Conservation (phyloP, 495 filamentous ascomycete genomes). For the Tuber indicum region DNA sequence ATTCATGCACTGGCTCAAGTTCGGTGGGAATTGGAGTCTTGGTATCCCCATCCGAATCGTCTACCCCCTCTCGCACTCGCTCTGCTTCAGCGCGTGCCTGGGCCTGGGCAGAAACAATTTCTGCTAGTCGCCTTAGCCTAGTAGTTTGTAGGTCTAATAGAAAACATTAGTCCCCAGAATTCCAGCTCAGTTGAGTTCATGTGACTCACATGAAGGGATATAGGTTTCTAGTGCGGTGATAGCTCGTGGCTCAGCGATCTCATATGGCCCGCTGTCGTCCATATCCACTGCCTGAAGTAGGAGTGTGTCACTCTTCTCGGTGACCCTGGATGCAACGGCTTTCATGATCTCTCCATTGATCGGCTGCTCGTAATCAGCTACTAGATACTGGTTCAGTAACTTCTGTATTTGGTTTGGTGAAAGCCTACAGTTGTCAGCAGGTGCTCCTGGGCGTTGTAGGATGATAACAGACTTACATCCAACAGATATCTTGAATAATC, state of each 20-base stretch:
- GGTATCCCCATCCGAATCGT: slow-evolving; percentile 11
- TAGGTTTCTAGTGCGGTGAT: slow-evolving; percentile 98
- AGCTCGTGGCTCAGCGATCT: slow-evolving; percentile 91
- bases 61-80: slow-evolving; percentile 17
- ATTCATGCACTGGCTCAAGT: slow-evolving; percentile 34
- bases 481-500: slow-evolving; percentile 99
- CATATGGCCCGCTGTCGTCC: slow-evolving; percentile 99
- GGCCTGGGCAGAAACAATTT: slow-evolving; percentile 94
- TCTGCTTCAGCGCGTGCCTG: slow-evolving; percentile 32
- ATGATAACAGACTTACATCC: slow-evolving; percentile 66
- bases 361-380: slow-evolving; percentile 98
- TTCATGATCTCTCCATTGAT: slow-evolving; percentile 99
- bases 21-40: slow-evolving; percentile 11
- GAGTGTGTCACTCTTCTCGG: slow-evolving; percentile 95
- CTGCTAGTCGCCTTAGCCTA: slow-evolving; percentile 83
- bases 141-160: slow-evolving; percentile 77
- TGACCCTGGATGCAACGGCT: slow-evolving; percentile 92
- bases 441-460: neutral
- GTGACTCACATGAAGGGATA: slow-evolving; percentile 66
- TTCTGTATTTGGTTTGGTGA: slow-evolving; percentile 99
- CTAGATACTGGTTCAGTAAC: slow-evolving; percentile 94
- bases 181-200: slow-evolving; percentile 31
- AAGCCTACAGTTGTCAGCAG: slow-evolving; percentile 53
- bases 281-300: slow-evolving; percentile 91
- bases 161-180: slow-evolving; percentile 42